Conservation (phyloP, 495 filamentous ascomycete genomes). For the Trichoderma reesei region DNA sequence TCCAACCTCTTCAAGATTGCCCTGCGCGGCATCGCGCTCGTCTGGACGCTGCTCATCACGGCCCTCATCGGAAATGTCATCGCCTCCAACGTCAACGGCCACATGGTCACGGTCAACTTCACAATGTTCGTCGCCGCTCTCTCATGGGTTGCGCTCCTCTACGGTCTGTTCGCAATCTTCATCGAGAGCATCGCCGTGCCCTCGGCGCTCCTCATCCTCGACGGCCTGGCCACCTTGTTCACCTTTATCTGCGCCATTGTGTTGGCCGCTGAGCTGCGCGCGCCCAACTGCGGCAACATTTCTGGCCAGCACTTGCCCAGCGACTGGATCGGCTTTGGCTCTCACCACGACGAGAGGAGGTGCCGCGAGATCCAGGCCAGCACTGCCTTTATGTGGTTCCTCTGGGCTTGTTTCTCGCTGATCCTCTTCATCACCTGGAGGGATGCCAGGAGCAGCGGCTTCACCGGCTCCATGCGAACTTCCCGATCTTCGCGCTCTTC, state of each 20-base stretch:
- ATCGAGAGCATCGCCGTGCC: conserved; percentile 26
- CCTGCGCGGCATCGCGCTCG: conserved; percentile 32
- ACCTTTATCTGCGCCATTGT: conserved; percentile 36
- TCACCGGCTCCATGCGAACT: conserved; percentile 22
- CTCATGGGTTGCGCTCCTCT: conserved; percentile 32
- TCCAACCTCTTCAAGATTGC: conserved; percentile 19
- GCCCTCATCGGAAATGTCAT: conserved; percentile 43
- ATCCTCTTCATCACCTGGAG: conserved; percentile 25
- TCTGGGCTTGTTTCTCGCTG: conserved; percentile 29
- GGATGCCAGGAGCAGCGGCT: conserved; percentile 19
- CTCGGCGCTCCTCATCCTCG: conserved; percentile 26
- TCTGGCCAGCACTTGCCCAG: conserved; percentile 13
- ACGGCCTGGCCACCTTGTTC: conserved; percentile 32
- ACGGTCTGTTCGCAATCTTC: conserved; percentile 26
- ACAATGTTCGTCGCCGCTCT: conserved; percentile 39
- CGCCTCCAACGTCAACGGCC: conserved; percentile 29
- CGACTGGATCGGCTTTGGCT: conserved; percentile 40
- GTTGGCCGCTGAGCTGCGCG: conserved; percentile 36
- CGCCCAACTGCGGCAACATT: conserved; percentile 30
- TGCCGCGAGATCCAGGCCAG: conserved; percentile 42
- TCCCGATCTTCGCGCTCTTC: not conserved
- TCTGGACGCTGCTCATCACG: conserved; percentile 35
- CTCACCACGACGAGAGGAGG: conserved; percentile 31
- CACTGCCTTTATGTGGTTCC: conserved; percentile 41
- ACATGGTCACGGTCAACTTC: conserved; percentile 38